Evolutionary conservation across 2,329 filamentous ascomycete species (phyloP).

Genomic region (Sclerotinia subarctica): DNA sequence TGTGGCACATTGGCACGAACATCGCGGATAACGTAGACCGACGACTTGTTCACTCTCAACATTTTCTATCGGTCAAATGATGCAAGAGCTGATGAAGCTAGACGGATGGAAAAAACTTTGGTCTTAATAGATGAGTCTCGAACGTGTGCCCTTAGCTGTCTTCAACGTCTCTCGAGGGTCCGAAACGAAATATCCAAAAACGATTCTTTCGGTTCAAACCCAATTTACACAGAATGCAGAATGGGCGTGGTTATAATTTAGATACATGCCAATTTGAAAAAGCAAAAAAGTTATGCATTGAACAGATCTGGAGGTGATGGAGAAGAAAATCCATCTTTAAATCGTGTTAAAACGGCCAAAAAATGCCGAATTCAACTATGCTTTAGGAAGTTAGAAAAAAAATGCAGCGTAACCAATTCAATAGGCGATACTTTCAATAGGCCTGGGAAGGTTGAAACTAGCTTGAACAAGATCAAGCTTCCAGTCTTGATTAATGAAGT

Average conservation of each 20-base stretch:
- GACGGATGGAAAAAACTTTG: neutral
- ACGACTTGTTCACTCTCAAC: neutral
- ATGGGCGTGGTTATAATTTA: neutral
- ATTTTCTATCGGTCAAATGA: neutral
- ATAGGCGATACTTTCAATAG: constrained; percentile 26
- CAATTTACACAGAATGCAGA: neutral
- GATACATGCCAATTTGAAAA: neutral
- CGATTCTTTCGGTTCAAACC: neutral
- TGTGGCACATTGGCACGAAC: constrained; percentile 15
- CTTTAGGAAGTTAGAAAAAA: constrained; percentile 25
- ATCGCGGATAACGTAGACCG: neutral
- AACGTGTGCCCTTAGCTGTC: neutral
- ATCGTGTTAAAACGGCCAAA: constrained; percentile 11
- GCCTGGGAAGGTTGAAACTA: constrained; percentile 29
- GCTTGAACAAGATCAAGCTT: constrained; percentile 30
- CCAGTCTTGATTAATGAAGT: constrained; percentile 28
- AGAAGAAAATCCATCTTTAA: neutral
- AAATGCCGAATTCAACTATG: constrained; percentile 21
- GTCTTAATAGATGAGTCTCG: neutral
- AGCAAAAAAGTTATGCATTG: neutral
- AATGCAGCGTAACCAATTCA: constrained; percentile 26
- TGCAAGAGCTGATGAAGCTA: neutral
- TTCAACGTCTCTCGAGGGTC: neutral
- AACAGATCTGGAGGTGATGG: neutral
- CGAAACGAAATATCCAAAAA: neutral